Base-by-base conservation (phyloP, 2,329 filamentous ascomycete genomes). In the Exophiala xenobiotica region DNA sequence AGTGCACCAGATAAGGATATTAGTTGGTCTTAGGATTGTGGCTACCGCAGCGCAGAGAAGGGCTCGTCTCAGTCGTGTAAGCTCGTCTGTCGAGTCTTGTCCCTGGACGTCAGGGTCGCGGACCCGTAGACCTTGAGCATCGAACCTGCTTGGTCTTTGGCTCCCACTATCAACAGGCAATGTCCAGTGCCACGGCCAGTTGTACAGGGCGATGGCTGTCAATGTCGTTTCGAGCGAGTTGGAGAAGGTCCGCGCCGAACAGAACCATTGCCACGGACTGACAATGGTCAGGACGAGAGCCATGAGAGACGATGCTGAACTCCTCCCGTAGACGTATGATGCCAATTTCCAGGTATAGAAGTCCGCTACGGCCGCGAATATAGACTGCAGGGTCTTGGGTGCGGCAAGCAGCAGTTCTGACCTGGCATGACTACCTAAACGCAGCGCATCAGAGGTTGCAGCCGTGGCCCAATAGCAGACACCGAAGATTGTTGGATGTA, bases 261-360 rank as follows among this genome's bases (percentile, higher is more conserved):
- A 93, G 70, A 93, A 97, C 88, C 89, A 97, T 68, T 96, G 90
- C 90, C 93, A 99, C 5, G 93, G 89, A 69, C 84, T 95, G 63
- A 84, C 74, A 37, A 87, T 69, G 2, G 83, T 85, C 70, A 93
- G 78, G 52, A 80, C 78, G 39, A 95, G 75, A 85, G 87, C 80
- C 58, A 85, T 82, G 74, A 81, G 85, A 39, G 88, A 78, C 39
- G 79, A 77, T 61, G 78, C 76, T 66, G 78, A 86, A 47, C 78
- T 75, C 26, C 69, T 68, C 33, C 89, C 90, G 67, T 90, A 93
- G 19, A 92, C 74, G 55, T 78, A 82, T 59, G 80, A 78, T 23
- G 89, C 87, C 39, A 97, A 76, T 63, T 84, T 86, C 86, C 89
- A 96, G 4, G 90, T 93, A 68, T 86, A 95, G 71, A 84, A 93